Evolutionary conservation across 1,284 basidiomycete genomes (phyloP), one percentile per base, ranked within the genome.

Genomic region (Cystobasidium slooffiae): DNA sequence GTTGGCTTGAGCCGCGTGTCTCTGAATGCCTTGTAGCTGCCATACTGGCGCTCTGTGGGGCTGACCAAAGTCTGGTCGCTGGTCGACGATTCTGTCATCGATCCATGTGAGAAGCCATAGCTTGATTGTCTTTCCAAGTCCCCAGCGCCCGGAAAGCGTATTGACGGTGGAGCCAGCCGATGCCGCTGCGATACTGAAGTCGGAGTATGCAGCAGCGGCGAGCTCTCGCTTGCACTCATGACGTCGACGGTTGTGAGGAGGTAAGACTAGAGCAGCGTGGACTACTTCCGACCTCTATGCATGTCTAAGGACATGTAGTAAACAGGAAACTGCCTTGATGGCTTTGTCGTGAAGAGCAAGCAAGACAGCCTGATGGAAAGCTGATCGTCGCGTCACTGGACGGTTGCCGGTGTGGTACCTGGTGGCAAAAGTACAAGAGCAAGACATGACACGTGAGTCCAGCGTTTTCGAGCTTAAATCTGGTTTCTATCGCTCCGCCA

Each of bases 31-130:
- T 46, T 55, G 52, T 6, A 7, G 7, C 12, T 24, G 18, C 9
- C 41, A 8, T 44, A 18, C 43, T 46, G 43, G 37, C 41, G 49
- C 8, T 58, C 39, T 20, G 20, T 41, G 18, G 31, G 12, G 43
- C 20, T 41, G 31, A 68, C 66, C 6, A 68, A 53, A 3, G 66
- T 68, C n/a, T 31, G n/a, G 22, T 68, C 66, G 39, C 66, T 68
- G 10, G 66, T 41, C 1, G 53, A 12, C 6, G 53, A 22, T 8
- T 22, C 44, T 10, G 12, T 41, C 6, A 51, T 53, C 47, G 70
- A 51, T 9, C 41, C 70, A 41, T 14, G 44, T 24, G 70, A 61
- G 43, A 73, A 73, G 70, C 70, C 70, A 59, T 73, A 73, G 70
- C 70, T 73, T n/a, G 37, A n/a, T 24, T 73, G 70, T 31, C 58